Base-by-base conservation (phyloP, 495 filamentous ascomycete genomes). In the Barbatosphaeria neglecta region DNA sequence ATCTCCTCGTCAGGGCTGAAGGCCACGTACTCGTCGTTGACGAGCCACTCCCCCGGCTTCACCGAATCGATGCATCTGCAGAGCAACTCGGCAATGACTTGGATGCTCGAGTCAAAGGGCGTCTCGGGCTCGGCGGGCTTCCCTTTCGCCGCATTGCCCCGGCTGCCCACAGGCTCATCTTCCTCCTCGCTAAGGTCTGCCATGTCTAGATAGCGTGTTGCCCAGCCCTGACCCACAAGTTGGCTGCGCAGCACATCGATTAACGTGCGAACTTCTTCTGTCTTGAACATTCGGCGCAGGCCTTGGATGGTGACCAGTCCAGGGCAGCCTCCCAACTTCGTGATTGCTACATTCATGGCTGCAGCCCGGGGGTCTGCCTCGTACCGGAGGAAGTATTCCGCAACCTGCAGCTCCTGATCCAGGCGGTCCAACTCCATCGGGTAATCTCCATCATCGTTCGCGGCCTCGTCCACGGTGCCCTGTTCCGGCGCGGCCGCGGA, bases 1-100 rank as follows among this genome's bases (percentile, higher is more conserved):
- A n/a, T n/a, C 22, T 74, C 66, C 17, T 57, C 50, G 41, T 43
- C 52, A 44, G 62, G 59, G 3, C 53, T 60, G 18, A 71, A 69
- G 6, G 67, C 63, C n/a, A 72, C 52, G 37, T 72, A 62, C 4
- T 71, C 61, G 23, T 74, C 71, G 28, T 78, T 79, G 6, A 79
- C 67, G 43, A 95, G 77, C 85, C 86, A 96, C 23, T 87, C 86
- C 11, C 76, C 81, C 16, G 84, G 72, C 9, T 88, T 87, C n/a
- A 95, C 75, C 9, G 86, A 81, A 65, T 96, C 89, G 9, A 95
- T 71, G 35, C 85, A 81, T 51, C 81, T 80, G 55, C 76, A 83
- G 27, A 95, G 72, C 7, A 93, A 65, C 44, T 81, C 75, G 24
- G 75, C 73, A 46, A 87, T 78, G 35, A 76, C 67, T 43, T 65